Percentiles rank a stretch among this genome's conserved stretches.
Evolutionary conservation across 1,284 basidiomycete genomes (phyloP).

Genomic region (Moesziomyces parantarcticus): DNA sequence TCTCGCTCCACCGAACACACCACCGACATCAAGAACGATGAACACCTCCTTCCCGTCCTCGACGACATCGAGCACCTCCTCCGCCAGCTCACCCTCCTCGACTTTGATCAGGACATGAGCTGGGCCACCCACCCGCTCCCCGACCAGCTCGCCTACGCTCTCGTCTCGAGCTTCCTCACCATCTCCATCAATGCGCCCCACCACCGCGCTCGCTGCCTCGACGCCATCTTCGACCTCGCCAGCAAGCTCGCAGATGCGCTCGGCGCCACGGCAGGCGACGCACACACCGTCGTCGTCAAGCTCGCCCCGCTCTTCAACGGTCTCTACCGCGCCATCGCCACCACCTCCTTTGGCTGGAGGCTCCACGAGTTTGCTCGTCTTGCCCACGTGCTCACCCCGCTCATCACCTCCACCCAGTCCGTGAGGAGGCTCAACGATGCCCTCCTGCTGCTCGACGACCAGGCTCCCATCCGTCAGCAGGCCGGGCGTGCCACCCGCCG

Average conservation of each 20-base stretch:
- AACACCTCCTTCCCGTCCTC: slow-evolving; percentile 58
- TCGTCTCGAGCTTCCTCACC: slow-evolving; percentile 72
- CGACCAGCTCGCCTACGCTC: slow-evolving; percentile 62
- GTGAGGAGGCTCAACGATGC: slow-evolving; percentile 70
- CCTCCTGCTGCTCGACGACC: slow-evolving; percentile 68
- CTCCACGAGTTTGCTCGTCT: slow-evolving; percentile 76
- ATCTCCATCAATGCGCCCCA: slow-evolving; percentile 74
- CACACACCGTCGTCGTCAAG: slow-evolving; percentile 77
- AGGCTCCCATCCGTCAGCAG: slow-evolving; percentile 69
- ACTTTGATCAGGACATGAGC: slow-evolving; percentile 56
- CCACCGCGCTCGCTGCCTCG: slow-evolving; percentile 73
- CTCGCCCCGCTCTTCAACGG: slow-evolving; percentile 85
- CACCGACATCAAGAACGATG: slow-evolving; percentile 42
- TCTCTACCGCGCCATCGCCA: slow-evolving; percentile 83
- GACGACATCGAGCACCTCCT: slow-evolving; percentile 50
- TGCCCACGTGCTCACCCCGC: slow-evolving; percentile 74
- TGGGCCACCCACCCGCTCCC: slow-evolving; percentile 56
- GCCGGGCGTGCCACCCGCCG: slow-evolving; percentile 51
- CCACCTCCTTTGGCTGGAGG: slow-evolving; percentile 80
- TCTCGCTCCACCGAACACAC: slow-evolving; percentile 53
- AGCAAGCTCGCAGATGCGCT: slow-evolving; percentile 31
- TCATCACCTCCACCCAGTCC: slow-evolving; percentile 74
- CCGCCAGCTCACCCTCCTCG: slow-evolving; percentile 41
- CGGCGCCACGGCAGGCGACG: slow-evolving; percentile 70
- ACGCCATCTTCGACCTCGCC: slow-evolving; percentile 47